Conservation (phyloP, 1,284 basidiomycete genomes). For the Cutaneotrichosporon sp. region DNA sequence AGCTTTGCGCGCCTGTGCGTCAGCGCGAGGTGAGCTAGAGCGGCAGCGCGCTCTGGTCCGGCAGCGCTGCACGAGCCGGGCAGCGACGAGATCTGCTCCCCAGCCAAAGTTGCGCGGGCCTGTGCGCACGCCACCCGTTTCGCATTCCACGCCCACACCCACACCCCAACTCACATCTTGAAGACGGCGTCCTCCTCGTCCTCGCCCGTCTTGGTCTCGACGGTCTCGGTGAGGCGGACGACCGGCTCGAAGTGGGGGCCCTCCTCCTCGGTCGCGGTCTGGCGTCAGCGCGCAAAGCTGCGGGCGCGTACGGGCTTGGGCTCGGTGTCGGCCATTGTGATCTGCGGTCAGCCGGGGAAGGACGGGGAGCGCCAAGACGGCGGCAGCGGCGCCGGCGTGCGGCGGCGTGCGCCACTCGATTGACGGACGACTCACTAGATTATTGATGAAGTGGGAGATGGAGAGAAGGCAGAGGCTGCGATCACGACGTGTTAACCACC, state of each 20-base stretch:
- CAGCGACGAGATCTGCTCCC: too few relatives aligned
- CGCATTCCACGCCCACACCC: neutral
- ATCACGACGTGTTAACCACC: neutral
- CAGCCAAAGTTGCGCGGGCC: neutral
- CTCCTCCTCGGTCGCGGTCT: slow-evolving; percentile 61
- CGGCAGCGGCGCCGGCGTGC: too few relatives aligned
- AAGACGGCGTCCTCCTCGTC: slow-evolving; percentile 92
- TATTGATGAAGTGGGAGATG: neutral
- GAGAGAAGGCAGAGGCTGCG: neutral
- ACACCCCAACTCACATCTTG: slow-evolving; percentile 99
- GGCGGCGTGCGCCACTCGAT: too few relatives aligned
- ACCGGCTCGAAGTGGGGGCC: slow-evolving; percentile 96
- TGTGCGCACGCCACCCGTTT: neutral
- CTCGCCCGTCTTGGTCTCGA: slow-evolving; percentile 93
- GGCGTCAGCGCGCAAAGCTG: slow-evolving; percentile 9
- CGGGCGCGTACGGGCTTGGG: slow-evolving; percentile 20
- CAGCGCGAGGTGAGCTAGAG: neutral
- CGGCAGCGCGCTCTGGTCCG: too few relatives aligned
- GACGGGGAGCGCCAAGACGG: too few relatives aligned
- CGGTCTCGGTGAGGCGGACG: slow-evolving; percentile 87
- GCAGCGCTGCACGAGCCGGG: too few relatives aligned
- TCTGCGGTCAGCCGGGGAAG: too few relatives aligned
- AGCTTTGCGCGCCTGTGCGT: slow-evolving; percentile 88
- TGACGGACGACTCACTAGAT: neutral
- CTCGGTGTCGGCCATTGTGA: slow-evolving; percentile 28